A percentile compares a stretch with the other conserved stretches of the same genome.
Evolutionary conservation across 768 basidiomycete genomes (phyloP).

Genomic region (Termitomyces sp.): DNA sequence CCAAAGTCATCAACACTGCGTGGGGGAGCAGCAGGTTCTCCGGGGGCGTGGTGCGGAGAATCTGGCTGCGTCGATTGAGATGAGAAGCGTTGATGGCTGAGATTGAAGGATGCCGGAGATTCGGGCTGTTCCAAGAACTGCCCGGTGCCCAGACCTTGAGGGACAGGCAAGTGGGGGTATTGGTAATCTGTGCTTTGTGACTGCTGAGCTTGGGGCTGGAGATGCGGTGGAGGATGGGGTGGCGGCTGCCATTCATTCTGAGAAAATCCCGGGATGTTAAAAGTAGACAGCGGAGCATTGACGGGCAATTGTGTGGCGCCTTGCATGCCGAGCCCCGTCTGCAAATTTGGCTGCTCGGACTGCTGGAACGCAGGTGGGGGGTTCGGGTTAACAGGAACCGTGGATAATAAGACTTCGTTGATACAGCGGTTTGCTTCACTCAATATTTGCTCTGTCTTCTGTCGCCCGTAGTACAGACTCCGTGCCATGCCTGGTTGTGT

Average conservation of each 20-base stretch:
- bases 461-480: constrained; percentile 62
- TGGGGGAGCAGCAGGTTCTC: constrained; percentile 1
- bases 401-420: constrained; percentile 43
- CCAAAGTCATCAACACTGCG: constrained; percentile 39
- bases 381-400: constrained; percentile 22
- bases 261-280: constrained; percentile 2
- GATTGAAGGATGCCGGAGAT: constrained; percentile 9
- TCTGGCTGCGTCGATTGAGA: constrained; percentile 5
- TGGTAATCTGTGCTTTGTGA: not conserved
- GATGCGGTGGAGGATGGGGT: not conserved
- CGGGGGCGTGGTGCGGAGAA: constrained; percentile 8
- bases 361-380: constrained; percentile 1
- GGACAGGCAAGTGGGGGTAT: constrained; percentile 20
- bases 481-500: constrained; percentile 79
- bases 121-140: constrained; percentile 22
- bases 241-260: constrained; percentile 8
- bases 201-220: not conserved
- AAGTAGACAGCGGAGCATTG: constrained; percentile 1
- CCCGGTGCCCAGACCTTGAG: constrained; percentile 21
- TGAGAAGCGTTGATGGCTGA: constrained; percentile 6
- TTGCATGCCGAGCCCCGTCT: not conserved
- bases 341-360: not conserved
- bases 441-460: constrained; percentile 54
- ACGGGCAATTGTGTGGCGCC: constrained; percentile 2
- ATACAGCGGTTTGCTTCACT: constrained; percentile 57